Conservation (phyloP, 306 rosid species). For the Dryas octopetala region DNA sequence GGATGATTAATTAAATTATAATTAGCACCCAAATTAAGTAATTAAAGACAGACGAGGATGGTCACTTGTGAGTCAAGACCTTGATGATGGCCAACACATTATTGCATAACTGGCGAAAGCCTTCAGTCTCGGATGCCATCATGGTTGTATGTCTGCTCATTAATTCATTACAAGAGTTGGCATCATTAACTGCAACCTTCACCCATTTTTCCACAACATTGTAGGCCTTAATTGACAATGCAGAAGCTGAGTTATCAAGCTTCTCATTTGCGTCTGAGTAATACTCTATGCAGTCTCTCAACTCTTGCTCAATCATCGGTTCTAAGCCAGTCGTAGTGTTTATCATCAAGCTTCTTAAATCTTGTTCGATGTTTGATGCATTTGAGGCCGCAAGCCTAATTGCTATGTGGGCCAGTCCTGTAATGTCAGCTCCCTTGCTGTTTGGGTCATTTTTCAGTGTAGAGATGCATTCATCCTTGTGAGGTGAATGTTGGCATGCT, state of each 20-base stretch:
- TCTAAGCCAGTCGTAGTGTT: conserved; percentile 3
- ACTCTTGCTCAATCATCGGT: conserved; percentile 25
- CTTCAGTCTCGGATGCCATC: conserved; percentile 7
- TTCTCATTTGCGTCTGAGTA: conserved; percentile 44
- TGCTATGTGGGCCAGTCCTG: conserved; percentile 34
- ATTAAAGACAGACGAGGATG: no score
- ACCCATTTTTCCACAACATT: conserved; percentile 33
- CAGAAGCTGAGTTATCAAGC: conserved; percentile 35
- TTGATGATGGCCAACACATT: conserved; percentile 30
- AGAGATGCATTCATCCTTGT: conserved; percentile 26
- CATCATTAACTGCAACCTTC: conserved; percentile 25
- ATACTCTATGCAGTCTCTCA: conserved; percentile 35
- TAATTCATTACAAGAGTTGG: conserved; percentile 13
- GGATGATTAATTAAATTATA: no score
- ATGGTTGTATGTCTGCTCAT: background rate
- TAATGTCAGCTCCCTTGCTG: conserved; percentile 32
- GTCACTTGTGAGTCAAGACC: background rate
- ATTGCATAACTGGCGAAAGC: conserved; percentile 27
- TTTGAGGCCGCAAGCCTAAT: conserved; percentile 31
- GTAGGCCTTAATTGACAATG: background rate
- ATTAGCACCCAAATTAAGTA: no score
- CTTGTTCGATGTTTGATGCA: conserved; percentile 36
- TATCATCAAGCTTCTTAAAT: background rate
- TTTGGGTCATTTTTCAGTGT: conserved; percentile 28
- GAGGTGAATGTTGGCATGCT: conserved; percentile 19